phyloP scores from a whole-genome alignment of 768 basidiomycete genomes.

The Russula compacta region DNA sequence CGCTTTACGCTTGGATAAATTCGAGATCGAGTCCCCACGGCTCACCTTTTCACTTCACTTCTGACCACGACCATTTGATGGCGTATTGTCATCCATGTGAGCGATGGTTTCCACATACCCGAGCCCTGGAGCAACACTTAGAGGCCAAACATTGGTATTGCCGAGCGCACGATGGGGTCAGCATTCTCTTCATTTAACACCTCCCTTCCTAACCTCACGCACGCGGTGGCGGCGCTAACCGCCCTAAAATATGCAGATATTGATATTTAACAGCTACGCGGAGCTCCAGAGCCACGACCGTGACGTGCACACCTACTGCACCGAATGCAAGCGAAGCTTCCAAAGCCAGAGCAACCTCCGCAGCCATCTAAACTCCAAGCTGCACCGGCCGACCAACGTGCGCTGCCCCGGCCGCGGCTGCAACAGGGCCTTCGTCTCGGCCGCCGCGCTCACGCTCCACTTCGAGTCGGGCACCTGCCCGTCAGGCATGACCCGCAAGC shows the following conservation, averaged over 20 bases:
- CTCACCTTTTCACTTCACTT: neutral
- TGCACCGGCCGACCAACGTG: constrained; percentile 35
- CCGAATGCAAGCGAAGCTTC: constrained; percentile 37
- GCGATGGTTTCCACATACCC: constrained; percentile 14
- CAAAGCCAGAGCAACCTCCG: constrained; percentile 31
- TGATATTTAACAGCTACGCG: neutral
- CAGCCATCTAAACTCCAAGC: constrained; percentile 45
- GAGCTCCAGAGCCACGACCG: constrained; percentile 16
- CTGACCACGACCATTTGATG: neutral
- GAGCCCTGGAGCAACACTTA: constrained; percentile 15
- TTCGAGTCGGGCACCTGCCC: constrained; percentile 51
- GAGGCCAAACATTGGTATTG: neutral
- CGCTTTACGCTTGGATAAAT: too few relatives aligned
- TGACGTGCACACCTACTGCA: constrained; percentile 34
- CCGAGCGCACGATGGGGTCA: neutral
- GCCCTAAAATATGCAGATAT: neutral
- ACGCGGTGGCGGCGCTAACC: too few relatives aligned
- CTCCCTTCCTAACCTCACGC: neutral
- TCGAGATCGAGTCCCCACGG: neutral
- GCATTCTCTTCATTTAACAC: neutral
- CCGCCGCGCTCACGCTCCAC: constrained; percentile 46
- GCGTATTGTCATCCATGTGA: neutral
- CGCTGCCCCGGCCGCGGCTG: constrained; percentile 38
- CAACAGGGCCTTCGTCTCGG: constrained; percentile 37
- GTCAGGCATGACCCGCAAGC: constrained; percentile 37